A percentile compares a stretch with the other conserved stretches of the same genome.
Conservation (phyloP, 2,329 filamentous ascomycete genomes). For the Arthrobotrys pseudoclavata region DNA sequence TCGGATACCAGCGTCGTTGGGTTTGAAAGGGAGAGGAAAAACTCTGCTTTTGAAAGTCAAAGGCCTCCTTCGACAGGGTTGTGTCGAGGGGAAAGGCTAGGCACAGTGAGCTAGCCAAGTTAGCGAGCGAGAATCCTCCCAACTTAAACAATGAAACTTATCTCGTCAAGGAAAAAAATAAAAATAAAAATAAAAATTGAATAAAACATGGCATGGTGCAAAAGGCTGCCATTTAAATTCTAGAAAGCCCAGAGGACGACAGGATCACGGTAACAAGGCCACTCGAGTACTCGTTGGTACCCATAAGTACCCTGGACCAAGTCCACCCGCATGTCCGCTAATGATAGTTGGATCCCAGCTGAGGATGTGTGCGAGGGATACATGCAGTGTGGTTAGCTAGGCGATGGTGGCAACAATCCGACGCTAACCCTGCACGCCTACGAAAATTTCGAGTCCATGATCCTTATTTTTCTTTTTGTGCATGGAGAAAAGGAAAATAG, state of each 20-base stretch:
- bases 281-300: constrained; percentile 23
- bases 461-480: constrained; percentile 38
- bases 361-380: constrained; percentile 44
- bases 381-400: constrained; percentile 48
- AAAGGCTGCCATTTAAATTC: constrained; percentile 52
- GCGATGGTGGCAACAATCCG: constrained; percentile 58
- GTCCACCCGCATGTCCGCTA: constrained; percentile 52
- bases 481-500: constrained; percentile 29
- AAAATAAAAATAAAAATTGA: constrained; percentile 11
- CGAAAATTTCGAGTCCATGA: constrained; percentile 33
- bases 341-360: constrained; percentile 52
- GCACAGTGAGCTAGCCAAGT: constrained; percentile 38
- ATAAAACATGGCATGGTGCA: constrained; percentile 21
- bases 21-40: constrained; percentile 14
- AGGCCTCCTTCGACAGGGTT: constrained; percentile 38
- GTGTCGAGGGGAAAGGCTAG: constrained; percentile 38
- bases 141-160: constrained; percentile 45
- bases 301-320: constrained; percentile 44
- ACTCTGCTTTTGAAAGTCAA: constrained; percentile 9
- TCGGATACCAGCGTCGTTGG: constrained; percentile 36
- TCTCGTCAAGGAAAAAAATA: background rate
- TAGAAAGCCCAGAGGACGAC: constrained; percentile 13
- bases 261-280: constrained; percentile 50
- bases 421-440: constrained; percentile 57
- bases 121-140: constrained; percentile 49